Evolutionary conservation across 176 grass and related monocot species (phyloP).

Genomic region (Otatea glauca): DNA sequence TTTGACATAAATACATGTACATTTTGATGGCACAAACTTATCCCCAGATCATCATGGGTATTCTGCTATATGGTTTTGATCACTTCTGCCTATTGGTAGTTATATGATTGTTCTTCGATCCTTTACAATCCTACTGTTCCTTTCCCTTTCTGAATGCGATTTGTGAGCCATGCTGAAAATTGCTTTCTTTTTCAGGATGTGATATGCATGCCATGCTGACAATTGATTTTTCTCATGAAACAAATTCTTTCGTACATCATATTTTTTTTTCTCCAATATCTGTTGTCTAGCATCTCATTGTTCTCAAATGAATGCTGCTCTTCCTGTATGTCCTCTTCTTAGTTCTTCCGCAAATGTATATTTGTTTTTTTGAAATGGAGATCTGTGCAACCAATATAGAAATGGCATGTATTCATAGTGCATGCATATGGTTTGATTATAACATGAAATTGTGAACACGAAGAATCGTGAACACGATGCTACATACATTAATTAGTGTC

Average conservation of each 20-base stretch:
- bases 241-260: background rate
- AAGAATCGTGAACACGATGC: too few relatives aligned
- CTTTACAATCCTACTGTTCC: background rate
- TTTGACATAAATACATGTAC: background rate
- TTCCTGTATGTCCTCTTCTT: background rate
- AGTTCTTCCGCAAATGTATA: background rate
- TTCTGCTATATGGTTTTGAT: background rate
- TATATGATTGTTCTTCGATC: background rate
- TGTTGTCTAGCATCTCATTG: background rate
- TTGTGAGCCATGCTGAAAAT: background rate
- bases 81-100: background rate
- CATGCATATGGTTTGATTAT: slow-evolving; percentile 6
- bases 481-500: background rate
- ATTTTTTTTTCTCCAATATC: background rate
- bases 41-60: background rate
- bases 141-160: background rate
- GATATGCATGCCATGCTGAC: background rate
- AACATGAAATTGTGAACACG: background rate
- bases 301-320: background rate
- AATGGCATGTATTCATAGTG: background rate
- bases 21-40: background rate
- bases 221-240: background rate
- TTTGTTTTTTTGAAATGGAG: background rate
- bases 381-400: background rate
- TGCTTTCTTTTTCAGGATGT: background rate